These are phyloP conservation scores for Barnettozyma californica DNA, from an alignment of 805 yeast genomes.

Conservation along the genomic window DNA sequence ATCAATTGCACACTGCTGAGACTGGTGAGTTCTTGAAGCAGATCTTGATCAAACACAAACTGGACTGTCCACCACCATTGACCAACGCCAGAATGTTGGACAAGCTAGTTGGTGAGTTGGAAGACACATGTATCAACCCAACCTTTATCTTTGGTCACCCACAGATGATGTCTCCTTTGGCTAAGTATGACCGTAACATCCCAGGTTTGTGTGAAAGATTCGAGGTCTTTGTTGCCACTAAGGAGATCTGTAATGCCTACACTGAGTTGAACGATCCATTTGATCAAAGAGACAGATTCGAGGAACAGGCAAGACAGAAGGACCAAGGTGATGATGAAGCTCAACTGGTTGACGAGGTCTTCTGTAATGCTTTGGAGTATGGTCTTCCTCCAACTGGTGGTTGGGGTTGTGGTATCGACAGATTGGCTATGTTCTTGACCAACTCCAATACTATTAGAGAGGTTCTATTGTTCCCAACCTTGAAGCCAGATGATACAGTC, in stretches of 20 bases:
- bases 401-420: constrained; percentile 99
- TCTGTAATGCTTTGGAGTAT: constrained; percentile 96
- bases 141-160: constrained; percentile 98
- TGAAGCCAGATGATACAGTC: constrained; percentile 75
- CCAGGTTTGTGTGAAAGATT: constrained; percentile 98
- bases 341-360: constrained; percentile 90
- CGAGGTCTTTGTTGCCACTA: constrained; percentile 97
- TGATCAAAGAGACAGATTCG: constrained; percentile 95
- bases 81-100: constrained; percentile 99
- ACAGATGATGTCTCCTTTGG: constrained; percentile 99
- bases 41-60: constrained; percentile 68
- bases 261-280: constrained; percentile 99
- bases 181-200: constrained; percentile 86
- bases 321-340: constrained; percentile 99
- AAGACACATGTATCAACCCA: constrained; percentile 92
- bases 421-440: constrained; percentile 96
- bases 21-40: constrained; percentile 86
- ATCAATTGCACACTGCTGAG: constrained; percentile 87
- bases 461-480: constrained; percentile 95
- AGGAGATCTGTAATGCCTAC: constrained; percentile 97
- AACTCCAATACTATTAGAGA: constrained; percentile 96
- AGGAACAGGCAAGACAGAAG: constrained; percentile 98
- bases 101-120: constrained; percentile 94
- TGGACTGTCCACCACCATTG: constrained; percentile 86
- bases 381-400: constrained; percentile 99